Percentiles rank a stretch among this genome's conserved stretches.
These are phyloP conservation scores for Aspergillaceae sp. DNA, from an alignment of 2,329 filamentous ascomycete genomes.

Conservation along the genomic window DNA sequence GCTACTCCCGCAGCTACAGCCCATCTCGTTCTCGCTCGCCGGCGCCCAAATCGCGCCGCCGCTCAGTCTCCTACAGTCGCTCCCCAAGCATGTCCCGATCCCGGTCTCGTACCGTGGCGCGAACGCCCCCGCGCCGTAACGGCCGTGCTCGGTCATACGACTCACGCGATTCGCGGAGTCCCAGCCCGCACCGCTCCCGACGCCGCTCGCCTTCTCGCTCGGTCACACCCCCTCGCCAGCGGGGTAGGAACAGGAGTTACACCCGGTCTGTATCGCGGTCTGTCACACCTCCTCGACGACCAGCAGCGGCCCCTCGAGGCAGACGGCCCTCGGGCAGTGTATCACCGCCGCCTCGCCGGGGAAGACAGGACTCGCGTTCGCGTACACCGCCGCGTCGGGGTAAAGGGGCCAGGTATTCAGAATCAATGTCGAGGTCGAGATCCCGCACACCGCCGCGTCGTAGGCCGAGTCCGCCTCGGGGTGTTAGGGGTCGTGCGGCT, in stretches of 20 bases:
- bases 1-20: conserved; percentile 15
- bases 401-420: conserved; percentile 5
- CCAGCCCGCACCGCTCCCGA: conserved; percentile 13
- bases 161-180: conserved; percentile 18
- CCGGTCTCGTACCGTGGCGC: conserved; percentile 25
- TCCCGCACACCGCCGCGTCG: conserved; percentile 12
- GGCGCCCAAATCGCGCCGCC: conserved; percentile 20
- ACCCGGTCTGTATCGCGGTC: conserved; percentile 27
- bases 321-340: conserved; percentile 13
- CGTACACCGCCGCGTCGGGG: conserved; percentile 12
- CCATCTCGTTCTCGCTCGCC: conserved; percentile 23
- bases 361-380: conserved; percentile 19
- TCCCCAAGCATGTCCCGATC: conserved; percentile 20
- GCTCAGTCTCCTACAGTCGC: conserved; percentile 26
- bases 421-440: conserved; percentile 13
- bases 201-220: conserved; percentile 26
- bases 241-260: conserved; percentile 20
- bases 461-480: conserved; percentile 10
- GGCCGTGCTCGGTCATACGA: conserved; percentile 18
- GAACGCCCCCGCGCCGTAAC: conserved; percentile 19
- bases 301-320: conserved; percentile 8
- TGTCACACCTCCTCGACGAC: conserved; percentile 18
- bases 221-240: conserved; percentile 21
- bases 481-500: conserved; percentile 1
- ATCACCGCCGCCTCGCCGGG: conserved; percentile 14